phyloP scores from a whole-genome alignment of 2,329 filamentous ascomycete species.

The Diaporthe vaccinii region DNA sequence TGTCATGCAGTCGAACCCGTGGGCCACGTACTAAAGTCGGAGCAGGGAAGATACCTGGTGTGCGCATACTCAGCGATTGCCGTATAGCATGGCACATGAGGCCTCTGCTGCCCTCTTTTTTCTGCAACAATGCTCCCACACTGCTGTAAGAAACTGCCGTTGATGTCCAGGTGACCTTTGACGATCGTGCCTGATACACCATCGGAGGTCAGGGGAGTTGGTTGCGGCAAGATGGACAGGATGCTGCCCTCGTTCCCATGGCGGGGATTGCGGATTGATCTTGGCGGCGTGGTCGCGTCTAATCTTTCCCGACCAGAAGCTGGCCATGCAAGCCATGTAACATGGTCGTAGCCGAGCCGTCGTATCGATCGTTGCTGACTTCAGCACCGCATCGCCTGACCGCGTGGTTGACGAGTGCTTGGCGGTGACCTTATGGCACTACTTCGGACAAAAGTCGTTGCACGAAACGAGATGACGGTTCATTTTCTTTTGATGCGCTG shows the following conservation, averaged over 20 bases:
- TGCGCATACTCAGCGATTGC: background rate
- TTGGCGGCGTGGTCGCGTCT: slow-evolving; percentile 5
- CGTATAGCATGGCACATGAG: background rate
- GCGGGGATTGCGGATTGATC: background rate
- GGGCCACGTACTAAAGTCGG: background rate
- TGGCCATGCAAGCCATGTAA: background rate
- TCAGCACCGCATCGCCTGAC: slow-evolving; percentile 2
- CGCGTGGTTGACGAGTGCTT: slow-evolving; percentile 13
- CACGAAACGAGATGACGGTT: slow-evolving; percentile 7
- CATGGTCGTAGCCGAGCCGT: slow-evolving; percentile 18
- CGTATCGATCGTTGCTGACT: slow-evolving; percentile 16
- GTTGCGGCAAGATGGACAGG: background rate
- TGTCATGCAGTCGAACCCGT: slow-evolving; percentile 9
- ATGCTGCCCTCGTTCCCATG: background rate
- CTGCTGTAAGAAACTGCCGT: background rate
- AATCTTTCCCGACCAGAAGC: slow-evolving; percentile 22
- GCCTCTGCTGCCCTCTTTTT: background rate
- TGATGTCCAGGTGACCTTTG: slow-evolving; percentile 8
- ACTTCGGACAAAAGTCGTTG: slow-evolving; percentile 12
- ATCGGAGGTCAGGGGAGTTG: background rate
- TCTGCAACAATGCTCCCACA: background rate
- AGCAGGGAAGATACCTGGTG: slow-evolving; percentile 17
- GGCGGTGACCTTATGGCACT: background rate
- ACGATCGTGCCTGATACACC: background rate
- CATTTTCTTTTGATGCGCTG: slow-evolving; percentile 12